A percentile compares a stretch with the other conserved stretches of the same genome.
phyloP scores from a whole-genome alignment of 768 basidiomycete species.

The Calocybe gangraenosa region DNA sequence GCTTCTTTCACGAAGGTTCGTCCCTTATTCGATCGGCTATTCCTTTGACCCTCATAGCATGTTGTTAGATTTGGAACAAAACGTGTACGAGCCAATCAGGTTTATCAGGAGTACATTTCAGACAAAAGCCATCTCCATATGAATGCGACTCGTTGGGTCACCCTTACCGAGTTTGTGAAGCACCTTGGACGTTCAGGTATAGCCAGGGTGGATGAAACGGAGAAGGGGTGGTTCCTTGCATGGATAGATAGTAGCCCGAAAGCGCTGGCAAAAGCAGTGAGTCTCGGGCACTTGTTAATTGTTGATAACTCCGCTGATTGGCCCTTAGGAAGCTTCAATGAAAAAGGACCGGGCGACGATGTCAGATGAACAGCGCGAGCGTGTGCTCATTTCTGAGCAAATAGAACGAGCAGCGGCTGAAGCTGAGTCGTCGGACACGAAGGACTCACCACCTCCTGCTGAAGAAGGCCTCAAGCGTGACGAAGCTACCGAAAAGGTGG shows the following conservation, averaged over 20 bases:
- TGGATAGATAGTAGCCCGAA: slow-evolving; percentile 98
- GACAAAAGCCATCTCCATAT: slow-evolving; percentile 95
- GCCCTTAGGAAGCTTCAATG: slow-evolving; percentile 65
- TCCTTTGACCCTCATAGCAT: neutral
- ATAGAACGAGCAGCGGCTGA: slow-evolving; percentile 80
- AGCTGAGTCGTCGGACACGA: slow-evolving; percentile 29
- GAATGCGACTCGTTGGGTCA: slow-evolving; percentile 98
- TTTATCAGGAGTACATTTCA: slow-evolving; percentile 97
- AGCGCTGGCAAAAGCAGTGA: slow-evolving; percentile 83
- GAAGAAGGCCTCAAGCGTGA: slow-evolving; percentile 70
- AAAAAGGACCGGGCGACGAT: slow-evolving; percentile 91
- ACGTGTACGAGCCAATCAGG: slow-evolving; percentile 89
- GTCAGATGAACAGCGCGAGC: slow-evolving; percentile 94
- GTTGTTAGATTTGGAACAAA: slow-evolving; percentile 84
- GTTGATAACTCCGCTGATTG: slow-evolving; percentile 3
- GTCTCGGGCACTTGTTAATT: slow-evolving; percentile 17
- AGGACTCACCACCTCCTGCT: slow-evolving; percentile 33
- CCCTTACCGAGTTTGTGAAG: slow-evolving; percentile 93
- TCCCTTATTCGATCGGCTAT: neutral
- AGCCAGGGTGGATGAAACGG: slow-evolving; percentile 94
- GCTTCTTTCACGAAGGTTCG: slow-evolving; percentile 78
- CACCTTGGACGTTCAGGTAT: slow-evolving; percentile 83
- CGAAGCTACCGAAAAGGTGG: slow-evolving; percentile 68
- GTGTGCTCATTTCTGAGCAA: slow-evolving; percentile 85
- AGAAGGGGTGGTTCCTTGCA: slow-evolving; percentile 96